Evolutionary conservation across 2,329 filamentous ascomycete genomes (phyloP), one percentile per base, ranked within the genome.

Genomic region (Aspergillus sclerotialis): DNA sequence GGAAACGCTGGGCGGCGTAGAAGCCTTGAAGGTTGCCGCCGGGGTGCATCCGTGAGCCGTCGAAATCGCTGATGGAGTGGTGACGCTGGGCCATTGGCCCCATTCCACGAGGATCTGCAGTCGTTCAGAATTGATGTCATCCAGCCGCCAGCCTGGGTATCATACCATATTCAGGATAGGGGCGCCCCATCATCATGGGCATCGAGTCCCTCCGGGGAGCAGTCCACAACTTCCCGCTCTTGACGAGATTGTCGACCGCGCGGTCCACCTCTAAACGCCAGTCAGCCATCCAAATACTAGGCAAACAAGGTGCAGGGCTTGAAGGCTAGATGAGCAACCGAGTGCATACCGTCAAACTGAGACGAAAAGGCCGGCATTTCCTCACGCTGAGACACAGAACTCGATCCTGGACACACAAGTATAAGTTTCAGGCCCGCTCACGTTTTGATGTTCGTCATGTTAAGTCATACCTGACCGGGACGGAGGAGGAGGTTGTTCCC

Each of bases 1-100:
- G 87, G 67, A 93, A 92, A 59, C 90, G 84, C 70, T 96, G 92
- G 53, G 80, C 80, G 58, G 88, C 86, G 67, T 95, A 96, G 65
- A 90, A 96, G 62, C 84, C 90, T 65, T 95, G 90, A 39, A 92
- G 74, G 63, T 92, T 89, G 46, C 84, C 79, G 38, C 76, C 75
- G 44, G 80, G 77, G 58, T 83, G 82, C 44, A 83, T 77, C 42
- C 84, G 80, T 49, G 80, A 78, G 56, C 78, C 73, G 49, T 92
- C 84, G 65, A 84, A 89, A 61, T 93, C 88, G 69, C 82, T 82
- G 56, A 88, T 74, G 39, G 87, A 89, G 64, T 90, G 85, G 61
- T 89, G 82, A 64, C 87, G 82, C 53, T 83, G 75, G 40, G 79
- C 69, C 45, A 70, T 69, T 47, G 77, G 72, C 43, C 68, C 67